Evolutionary conservation across 192 early-diverging fungal genomes (phyloP).

Genomic region (Backusella psychrophila): DNA sequence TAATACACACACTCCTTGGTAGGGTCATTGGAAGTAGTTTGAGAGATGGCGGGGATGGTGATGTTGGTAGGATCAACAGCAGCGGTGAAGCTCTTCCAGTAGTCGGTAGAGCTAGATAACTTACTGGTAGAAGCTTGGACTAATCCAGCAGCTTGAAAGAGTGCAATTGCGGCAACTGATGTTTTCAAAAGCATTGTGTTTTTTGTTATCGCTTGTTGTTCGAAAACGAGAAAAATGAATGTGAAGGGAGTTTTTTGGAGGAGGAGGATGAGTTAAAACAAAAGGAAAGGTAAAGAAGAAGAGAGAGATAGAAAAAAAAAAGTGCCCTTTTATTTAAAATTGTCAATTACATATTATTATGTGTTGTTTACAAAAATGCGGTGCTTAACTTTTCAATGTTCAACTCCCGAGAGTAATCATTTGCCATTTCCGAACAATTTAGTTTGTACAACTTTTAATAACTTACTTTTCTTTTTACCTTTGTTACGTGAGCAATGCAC

Average conservation of each 20-base stretch:
- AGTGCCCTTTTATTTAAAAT: background rate
- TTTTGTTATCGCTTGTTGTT: background rate
- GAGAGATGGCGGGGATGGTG: slow-evolving; percentile 26
- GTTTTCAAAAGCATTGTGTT: slow-evolving; percentile 30
- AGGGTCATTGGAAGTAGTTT: slow-evolving; percentile 31
- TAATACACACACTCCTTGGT: slow-evolving; percentile 24
- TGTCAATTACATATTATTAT: background rate
- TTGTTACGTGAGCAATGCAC: background rate
- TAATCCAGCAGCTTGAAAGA: slow-evolving; percentile 18
- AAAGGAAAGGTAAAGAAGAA: background rate
- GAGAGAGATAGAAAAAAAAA: background rate
- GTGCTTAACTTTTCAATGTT: background rate
- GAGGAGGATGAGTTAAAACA: background rate
- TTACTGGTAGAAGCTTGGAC: slow-evolving; percentile 10
- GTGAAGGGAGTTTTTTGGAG: background rate
- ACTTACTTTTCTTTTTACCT: slow-evolving; percentile 1
- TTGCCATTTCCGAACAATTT: slow-evolving; percentile 13
- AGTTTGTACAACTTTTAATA: background rate
- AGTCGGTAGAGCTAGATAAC: background rate
- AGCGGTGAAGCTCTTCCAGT: slow-evolving; percentile 12
- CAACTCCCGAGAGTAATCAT: slow-evolving; percentile 5
- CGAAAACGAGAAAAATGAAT: slow-evolving; percentile 16
- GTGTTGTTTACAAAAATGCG: background rate
- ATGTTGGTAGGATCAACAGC: slow-evolving; percentile 32
- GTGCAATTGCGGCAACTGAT: slow-evolving; percentile 17